Evolutionary conservation across 305 asterid species (phyloP).

Genomic region (Withania somnifera): DNA sequence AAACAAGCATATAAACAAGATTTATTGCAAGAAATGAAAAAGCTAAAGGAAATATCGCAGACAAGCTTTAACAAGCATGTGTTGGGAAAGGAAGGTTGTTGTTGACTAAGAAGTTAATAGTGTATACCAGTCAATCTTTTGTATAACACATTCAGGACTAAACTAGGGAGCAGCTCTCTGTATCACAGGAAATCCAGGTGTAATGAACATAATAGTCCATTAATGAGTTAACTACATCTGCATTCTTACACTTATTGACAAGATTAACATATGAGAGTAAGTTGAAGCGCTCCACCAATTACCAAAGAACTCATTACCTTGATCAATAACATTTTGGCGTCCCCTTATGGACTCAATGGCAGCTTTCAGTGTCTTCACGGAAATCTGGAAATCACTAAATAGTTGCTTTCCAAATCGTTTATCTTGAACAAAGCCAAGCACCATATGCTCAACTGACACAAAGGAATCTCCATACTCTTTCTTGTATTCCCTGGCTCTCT

Average conservation of each 20-base stretch:
- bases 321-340: conserved; percentile 79
- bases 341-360: conserved; percentile 79
- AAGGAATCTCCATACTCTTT: conserved; percentile 82
- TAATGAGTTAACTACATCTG: neutral
- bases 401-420: conserved; percentile 78
- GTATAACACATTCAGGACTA: neutral
- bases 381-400: conserved; percentile 62
- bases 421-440: conserved; percentile 70
- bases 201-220: neutral
- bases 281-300: neutral
- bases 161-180: neutral
- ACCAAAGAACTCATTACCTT: conserved; percentile 31
- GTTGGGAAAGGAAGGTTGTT: neutral
- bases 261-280: neutral
- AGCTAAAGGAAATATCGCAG: neutral
- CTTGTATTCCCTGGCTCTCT: conserved; percentile 74
- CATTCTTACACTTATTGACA: neutral
- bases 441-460: conserved; percentile 85
- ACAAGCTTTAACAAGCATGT: neutral
- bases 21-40: neutral
- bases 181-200: neutral
- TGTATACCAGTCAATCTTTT: neutral
- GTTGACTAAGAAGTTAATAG: neutral
- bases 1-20: conserved; percentile 4
- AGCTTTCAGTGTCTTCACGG: conserved; percentile 44